Evolutionary conservation across 2,329 filamentous ascomycete genomes (phyloP).

Genomic region (Colletotrichum horii): DNA sequence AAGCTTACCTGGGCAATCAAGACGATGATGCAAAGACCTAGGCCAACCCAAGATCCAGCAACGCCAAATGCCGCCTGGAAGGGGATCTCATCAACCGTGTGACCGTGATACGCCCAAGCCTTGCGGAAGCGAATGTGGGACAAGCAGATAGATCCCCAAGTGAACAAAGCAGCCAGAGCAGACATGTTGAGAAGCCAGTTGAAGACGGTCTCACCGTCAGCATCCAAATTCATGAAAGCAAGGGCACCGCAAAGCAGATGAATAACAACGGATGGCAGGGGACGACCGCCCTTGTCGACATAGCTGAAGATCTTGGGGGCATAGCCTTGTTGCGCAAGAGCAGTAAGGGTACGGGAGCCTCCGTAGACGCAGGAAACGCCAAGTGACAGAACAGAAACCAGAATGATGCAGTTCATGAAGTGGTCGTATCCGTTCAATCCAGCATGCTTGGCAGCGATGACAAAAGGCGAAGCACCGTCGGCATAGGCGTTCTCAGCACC

Average conservation of each 20-base stretch:
- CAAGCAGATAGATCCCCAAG: slow-evolving; percentile 73
- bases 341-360: slow-evolving; percentile 63
- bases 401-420: slow-evolving; percentile 65
- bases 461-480: slow-evolving; percentile 55
- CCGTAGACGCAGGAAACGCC: slow-evolving; percentile 65
- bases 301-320: slow-evolving; percentile 62
- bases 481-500: slow-evolving; percentile 9
- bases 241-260: slow-evolving; percentile 56
- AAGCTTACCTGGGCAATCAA: slow-evolving; percentile 54
- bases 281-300: slow-evolving; percentile 62
- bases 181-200: slow-evolving; percentile 71
- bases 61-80: slow-evolving; percentile 68
- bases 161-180: slow-evolving; percentile 68
- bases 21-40: slow-evolving; percentile 61
- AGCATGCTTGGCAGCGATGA: slow-evolving; percentile 61
- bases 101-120: slow-evolving; percentile 68
- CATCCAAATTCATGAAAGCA: slow-evolving; percentile 51
- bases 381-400: slow-evolving; percentile 63
- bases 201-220: slow-evolving; percentile 57
- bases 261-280: slow-evolving; percentile 53
- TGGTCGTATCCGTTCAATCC: slow-evolving; percentile 53
- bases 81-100: slow-evolving; percentile 69
- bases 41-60: slow-evolving; percentile 67
- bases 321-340: slow-evolving; percentile 63
- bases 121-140: slow-evolving; percentile 72